These are phyloP conservation scores for Neckera pumila DNA, from an alignment of 225 moss, liverwort and hornwort species.

Conservation along the genomic window DNA sequence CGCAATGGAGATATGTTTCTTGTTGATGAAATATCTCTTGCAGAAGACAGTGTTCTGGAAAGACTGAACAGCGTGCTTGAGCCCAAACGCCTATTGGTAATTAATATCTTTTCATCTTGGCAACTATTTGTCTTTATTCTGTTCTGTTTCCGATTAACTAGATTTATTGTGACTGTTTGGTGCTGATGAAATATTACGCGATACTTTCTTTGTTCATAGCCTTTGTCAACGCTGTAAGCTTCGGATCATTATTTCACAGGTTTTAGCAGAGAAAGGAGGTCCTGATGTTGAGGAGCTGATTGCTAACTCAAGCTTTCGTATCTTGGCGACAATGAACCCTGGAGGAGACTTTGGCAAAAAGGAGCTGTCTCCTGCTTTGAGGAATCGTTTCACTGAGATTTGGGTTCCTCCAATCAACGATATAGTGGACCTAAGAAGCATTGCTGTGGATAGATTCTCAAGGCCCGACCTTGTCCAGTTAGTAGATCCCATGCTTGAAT, in stretches of 20 bases:
- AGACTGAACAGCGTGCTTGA: slow-evolving; percentile 91
- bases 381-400: slow-evolving; percentile 92
- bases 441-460: slow-evolving; percentile 75
- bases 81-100: slow-evolving; percentile 87
- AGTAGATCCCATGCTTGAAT: slow-evolving; percentile 74
- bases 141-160: not conserved
- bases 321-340: slow-evolving; percentile 94
- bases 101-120: not conserved
- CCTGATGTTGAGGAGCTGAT: slow-evolving; percentile 69
- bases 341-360: slow-evolving; percentile 98
- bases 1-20: slow-evolving; percentile 86
- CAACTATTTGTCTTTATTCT: not conserved
- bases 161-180: not conserved
- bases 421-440: slow-evolving; percentile 58
- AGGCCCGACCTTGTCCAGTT: slow-evolving; percentile 52
- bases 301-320: slow-evolving; percentile 55
- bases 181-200: not conserved
- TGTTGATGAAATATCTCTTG: slow-evolving; percentile 94
- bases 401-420: slow-evolving; percentile 91
- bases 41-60: slow-evolving; percentile 95
- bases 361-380: slow-evolving; percentile 90
- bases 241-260: slow-evolving; percentile 29
- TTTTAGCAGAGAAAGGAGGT: slow-evolving; percentile 93
- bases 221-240: not conserved
- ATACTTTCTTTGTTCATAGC: not conserved